These are phyloP conservation scores for Hypoxylon fragiforme DNA, from an alignment of 495 filamentous ascomycete species.

Conservation along the genomic window DNA sequence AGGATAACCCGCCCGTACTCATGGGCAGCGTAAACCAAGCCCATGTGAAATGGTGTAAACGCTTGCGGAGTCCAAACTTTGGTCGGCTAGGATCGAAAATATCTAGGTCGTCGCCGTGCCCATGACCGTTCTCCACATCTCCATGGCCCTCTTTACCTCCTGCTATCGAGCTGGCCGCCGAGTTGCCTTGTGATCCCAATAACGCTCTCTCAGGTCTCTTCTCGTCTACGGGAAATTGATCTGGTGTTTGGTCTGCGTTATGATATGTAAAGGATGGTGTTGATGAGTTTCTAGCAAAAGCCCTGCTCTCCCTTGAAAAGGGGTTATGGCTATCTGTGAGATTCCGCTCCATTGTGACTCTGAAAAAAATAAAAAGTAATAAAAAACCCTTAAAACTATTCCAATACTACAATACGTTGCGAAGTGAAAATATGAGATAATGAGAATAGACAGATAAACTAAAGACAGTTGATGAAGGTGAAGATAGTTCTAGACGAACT, in stretches of 20 bases:
- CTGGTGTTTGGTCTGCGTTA: constrained; percentile 1
- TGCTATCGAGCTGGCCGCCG: constrained; percentile 21
- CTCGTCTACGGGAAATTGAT: constrained; percentile 13
- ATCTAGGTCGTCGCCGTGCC: constrained; percentile 12
- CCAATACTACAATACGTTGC: not conserved
- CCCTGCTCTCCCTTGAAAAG: constrained; percentile 4
- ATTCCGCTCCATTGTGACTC: constrained; percentile 23
- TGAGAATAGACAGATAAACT: constrained; percentile 8
- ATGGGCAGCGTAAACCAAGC: constrained; percentile 69
- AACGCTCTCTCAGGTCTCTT: constrained; percentile 14
- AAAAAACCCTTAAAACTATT: not conserved
- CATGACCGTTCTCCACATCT: constrained; percentile 19
- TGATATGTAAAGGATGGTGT: constrained; percentile 7
- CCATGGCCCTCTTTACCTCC: constrained; percentile 18
- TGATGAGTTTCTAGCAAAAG: constrained; percentile 10
- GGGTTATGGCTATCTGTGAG: constrained; percentile 3
- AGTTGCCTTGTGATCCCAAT: constrained; percentile 9
- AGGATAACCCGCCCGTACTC: constrained; percentile 66
- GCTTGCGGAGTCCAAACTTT: constrained; percentile 41
- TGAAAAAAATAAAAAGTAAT: no score
- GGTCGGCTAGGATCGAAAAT: constrained; percentile 31
- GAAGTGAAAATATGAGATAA: constrained; percentile 10
- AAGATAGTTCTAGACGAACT: not conserved
- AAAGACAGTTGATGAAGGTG: constrained; percentile 16
- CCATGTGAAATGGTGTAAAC: constrained; percentile 69